Percentiles rank a stretch among this genome's conserved stretches.
Conservation (phyloP, 2,329 filamentous ascomycete species). For the Trichoderma breve region DNA sequence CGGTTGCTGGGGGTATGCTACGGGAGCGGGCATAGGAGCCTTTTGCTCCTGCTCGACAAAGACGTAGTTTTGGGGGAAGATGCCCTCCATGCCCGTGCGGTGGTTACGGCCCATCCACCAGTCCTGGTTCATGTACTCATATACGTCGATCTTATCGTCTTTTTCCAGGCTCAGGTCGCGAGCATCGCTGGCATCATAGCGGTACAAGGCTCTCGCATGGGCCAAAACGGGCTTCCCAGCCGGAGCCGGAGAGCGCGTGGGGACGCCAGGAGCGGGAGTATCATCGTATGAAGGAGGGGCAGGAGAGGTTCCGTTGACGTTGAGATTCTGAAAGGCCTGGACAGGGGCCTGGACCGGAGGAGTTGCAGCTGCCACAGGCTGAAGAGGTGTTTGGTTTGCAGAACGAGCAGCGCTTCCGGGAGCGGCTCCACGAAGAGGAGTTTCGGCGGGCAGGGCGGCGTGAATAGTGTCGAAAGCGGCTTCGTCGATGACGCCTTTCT, state of each 20-base stretch:
- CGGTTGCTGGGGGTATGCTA: slow-evolving; percentile 40
- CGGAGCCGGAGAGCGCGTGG: slow-evolving; percentile 33
- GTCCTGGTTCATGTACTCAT: slow-evolving; percentile 93
- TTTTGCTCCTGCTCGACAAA: slow-evolving; percentile 63
- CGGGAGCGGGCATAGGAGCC: slow-evolving; percentile 27
- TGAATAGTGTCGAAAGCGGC: slow-evolving; percentile 73
- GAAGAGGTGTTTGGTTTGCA: slow-evolving; percentile 33
- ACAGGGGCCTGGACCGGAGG: slow-evolving; percentile 39
- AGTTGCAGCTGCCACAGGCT: slow-evolving; percentile 27
- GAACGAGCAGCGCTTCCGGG: slow-evolving; percentile 29
- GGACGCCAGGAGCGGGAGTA: slow-evolving; percentile 44
- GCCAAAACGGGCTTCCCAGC: slow-evolving; percentile 59
- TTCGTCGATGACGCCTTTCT: slow-evolving; percentile 75
- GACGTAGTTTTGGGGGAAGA: slow-evolving; percentile 93
- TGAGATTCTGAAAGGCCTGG: slow-evolving; percentile 45
- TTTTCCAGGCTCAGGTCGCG: slow-evolving; percentile 80
- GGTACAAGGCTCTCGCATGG: slow-evolving; percentile 78
- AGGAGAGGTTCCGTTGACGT: slow-evolving; percentile 35
- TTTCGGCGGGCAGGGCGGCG: slow-evolving; percentile 70
- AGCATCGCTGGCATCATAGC: slow-evolving; percentile 73
- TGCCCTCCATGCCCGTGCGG: slow-evolving; percentile 80
- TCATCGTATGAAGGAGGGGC: slow-evolving; percentile 53
- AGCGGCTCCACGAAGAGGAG: slow-evolving; percentile 44
- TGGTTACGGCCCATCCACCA: slow-evolving; percentile 94
- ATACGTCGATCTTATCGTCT: slow-evolving; percentile 76